Evolutionary conservation across 2,329 filamentous ascomycete species (phyloP), one percentile per base, ranked within the genome.

Genomic region (Aspergillus niger): DNA sequence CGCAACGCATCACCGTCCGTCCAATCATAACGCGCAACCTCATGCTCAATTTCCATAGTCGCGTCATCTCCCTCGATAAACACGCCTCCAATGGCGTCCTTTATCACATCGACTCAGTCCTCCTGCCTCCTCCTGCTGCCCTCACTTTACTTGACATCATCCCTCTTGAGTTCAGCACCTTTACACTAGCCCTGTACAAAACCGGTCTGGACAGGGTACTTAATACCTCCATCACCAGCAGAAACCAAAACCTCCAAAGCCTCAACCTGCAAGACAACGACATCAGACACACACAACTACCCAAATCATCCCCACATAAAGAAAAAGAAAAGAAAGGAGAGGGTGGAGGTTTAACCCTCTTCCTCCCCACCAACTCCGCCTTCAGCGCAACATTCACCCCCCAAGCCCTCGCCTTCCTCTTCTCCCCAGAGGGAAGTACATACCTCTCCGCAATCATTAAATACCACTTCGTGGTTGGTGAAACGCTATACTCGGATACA

Each of bases 291-390:
- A 32, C 30, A 32, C 30, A 13, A 36, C 10, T 4, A 32, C 3
- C 30, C 30, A 32, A 10, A 67, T 79, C 83, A 65, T 82, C 77
- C 57, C 79, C 79, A 53, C 32, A 7, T 20, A 28, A 5, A 39
- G 11, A 28, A 15, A 30, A 55, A 17, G 24, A 38, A 20, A 11
- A 36, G 3, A 15, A 1, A 52, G n/a, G 13, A 52, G 15, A 28
- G 15, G 24, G 53, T 2, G 91, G 91, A 38, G 86, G 87, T 3
- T 3, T 44, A 41, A 97, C 92, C 2, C 73, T 95, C 62, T 96
- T 97, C 69, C 90, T 90, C 0, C 92, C 93, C 0, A 86, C 84
- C 49, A 97, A 97, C 82, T 79, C 77, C 4, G 93, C 92, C n/a
- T 97, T 94, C 80, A 72, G 83, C 68, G 85, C 20, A 20, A 44